Base-by-base conservation (phyloP, 2,329 filamentous ascomycete genomes). In the Penicillium frequentans region DNA sequence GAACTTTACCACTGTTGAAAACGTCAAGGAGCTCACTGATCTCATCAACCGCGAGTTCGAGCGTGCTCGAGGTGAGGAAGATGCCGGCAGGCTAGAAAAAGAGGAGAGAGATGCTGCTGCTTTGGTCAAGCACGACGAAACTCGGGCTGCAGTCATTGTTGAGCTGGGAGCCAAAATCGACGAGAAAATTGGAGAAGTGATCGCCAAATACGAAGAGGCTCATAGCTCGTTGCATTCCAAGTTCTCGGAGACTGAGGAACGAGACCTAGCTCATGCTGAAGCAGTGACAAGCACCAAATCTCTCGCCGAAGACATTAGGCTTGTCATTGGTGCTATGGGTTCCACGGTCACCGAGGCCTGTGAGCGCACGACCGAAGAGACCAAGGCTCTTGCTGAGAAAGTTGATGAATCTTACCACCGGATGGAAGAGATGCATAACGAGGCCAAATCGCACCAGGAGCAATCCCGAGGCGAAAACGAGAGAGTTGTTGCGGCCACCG, bases 181-280 rank as follows among this genome's bases (percentile, higher is more conserved):
- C 60, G 89, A 92, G 68, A 92, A 91, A 70, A 86, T 97, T 64
- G 84, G 84, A 57, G 90, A 92, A 52, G 81, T 99, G 24, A 86
- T 96, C 72, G 81, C 83, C 64, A 97, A 96, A 72, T 96, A 96
- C 68, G 93, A 97, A 54, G 91, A 95, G 59, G 88, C 93, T 61
- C 90, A 96, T 68, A 78, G 83, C 21, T 80, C 86, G 8, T 83
- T 91, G 29, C 90, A 96, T 45, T 88, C 90, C 48, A 90, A 90
- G 65, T 84, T 87, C 49, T 86, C 87, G 62, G 83, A 88, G 33
- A 85, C 86, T 53, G 91, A 93, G 65, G 87, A 90, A 62, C 88
- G 90, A 56, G 86, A 90, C 31, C 77, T 84, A 33, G 84, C 89
- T 62, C 87, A 92, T 60, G 85, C 93, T 57, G 87, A 90, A 54